Base-by-base conservation (phyloP, 2,329 filamentous ascomycete species). In the Hypoxylon sp. region DNA sequence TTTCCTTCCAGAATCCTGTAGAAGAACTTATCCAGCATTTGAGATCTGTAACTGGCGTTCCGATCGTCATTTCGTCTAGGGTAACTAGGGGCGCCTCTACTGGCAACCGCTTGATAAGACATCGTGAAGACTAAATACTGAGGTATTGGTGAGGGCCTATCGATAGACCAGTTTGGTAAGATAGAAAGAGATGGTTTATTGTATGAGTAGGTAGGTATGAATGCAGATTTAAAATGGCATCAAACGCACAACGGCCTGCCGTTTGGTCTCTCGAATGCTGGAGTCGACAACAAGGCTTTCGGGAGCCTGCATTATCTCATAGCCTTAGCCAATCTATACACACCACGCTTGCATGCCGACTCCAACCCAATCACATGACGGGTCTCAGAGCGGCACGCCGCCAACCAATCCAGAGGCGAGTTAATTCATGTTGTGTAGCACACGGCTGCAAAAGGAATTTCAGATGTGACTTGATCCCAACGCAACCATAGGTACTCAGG, bases 1-100 rank as follows among this genome's bases (percentile, higher is more conserved):
- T 53, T 65, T 2, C 69, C 69, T 38, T 71, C 67, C 8, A 71
- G 48, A 6, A 68, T 38, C 1, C 42, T 55, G 28, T 69, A 69
- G 59, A 71, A 71, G 22, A 60, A 56, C 9, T 26, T 55, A 28
- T 71, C 48, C 3, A 71, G 67, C 36, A 40, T 44, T 44, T 44
- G 51, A 30, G 69, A 61, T 22, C 69, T 56, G 28, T 12, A 45
- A 20, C 14, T 26, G 2, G n/a, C 5, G 18, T 68, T 36, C 24
- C 46, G 58, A 14, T 30, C 38, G 40, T 33, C 42, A 24, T 20
- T 57, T 46, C 44, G 45, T 36, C 6, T 32, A 33, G 36, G 32
- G 16, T 14, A 6, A 8, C 8, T 32, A 9, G 45, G 45, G 16
- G 1, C n/a, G 30, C 16, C 32, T n/a, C 44, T 7, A 22, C 50